Percentiles rank a stretch among this genome's conserved stretches.
phyloP scores from a whole-genome alignment of 2,329 filamentous ascomycete species.

The Cladosporium sp. region DNA sequence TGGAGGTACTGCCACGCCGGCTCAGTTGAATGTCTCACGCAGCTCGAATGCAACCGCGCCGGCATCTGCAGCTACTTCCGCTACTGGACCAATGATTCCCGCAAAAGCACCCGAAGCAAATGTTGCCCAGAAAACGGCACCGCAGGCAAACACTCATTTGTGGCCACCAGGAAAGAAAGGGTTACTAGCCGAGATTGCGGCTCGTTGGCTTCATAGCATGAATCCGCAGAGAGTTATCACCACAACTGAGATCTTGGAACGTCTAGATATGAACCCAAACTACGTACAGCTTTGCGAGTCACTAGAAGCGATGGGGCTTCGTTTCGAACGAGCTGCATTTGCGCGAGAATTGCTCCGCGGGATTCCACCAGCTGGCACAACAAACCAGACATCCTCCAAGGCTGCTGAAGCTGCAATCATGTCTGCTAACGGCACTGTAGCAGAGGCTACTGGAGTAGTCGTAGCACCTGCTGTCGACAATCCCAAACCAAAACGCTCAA shows the following conservation, averaged over 20 bases:
- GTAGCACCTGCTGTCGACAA: not conserved
- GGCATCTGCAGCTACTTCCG: not conserved
- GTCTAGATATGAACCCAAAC: slow-evolving; percentile 56
- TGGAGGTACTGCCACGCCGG: not conserved
- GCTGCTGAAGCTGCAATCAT: slow-evolving; percentile 4
- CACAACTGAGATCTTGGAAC: slow-evolving; percentile 43
- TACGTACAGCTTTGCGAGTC: slow-evolving; percentile 57
- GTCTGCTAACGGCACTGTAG: slow-evolving; percentile 22
- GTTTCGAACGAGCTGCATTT: slow-evolving; percentile 54
- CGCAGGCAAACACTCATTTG: slow-evolving; percentile 36
- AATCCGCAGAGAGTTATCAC: slow-evolving; percentile 43
- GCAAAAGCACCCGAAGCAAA: not conserved
- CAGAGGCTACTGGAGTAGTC: slow-evolving; percentile 19
- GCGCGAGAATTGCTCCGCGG: slow-evolving; percentile 52
- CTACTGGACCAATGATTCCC: not conserved
- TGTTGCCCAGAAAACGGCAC: not conserved
- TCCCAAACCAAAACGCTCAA: not conserved
- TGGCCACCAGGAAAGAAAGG: slow-evolving; percentile 56
- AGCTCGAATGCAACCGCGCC: not conserved
- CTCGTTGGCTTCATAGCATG: slow-evolving; percentile 51
- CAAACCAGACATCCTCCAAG: slow-evolving; percentile 9
- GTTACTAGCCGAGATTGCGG: slow-evolving; percentile 52
- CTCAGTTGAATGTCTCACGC: not conserved
- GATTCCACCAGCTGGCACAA: slow-evolving; percentile 44
- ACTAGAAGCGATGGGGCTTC: slow-evolving; percentile 52